Percentiles rank a stretch among this genome's conserved stretches.
Evolutionary conservation across 2,329 filamentous ascomycete species (phyloP).

Genomic region (Dendrostoma leiphaemia): DNA sequence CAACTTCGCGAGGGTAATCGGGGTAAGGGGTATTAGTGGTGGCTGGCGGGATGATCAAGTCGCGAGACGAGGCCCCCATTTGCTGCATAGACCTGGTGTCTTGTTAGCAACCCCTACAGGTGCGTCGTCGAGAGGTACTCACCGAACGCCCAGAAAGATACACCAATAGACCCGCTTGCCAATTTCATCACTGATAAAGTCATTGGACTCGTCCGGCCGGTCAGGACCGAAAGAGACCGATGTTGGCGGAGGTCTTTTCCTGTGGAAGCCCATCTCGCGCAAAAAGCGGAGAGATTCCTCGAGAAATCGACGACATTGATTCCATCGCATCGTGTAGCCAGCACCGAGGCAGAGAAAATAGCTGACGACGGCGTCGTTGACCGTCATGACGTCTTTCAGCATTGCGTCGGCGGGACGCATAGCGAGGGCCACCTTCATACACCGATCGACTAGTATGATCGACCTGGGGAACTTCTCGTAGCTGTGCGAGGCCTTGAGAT

Average conservation of each 20-base stretch:
- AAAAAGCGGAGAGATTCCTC: slow-evolving; percentile 70
- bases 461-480: slow-evolving; percentile 67
- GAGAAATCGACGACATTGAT: slow-evolving; percentile 67
- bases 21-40: slow-evolving; percentile 76
- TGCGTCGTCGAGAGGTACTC: slow-evolving; percentile 21
- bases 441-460: slow-evolving; percentile 67
- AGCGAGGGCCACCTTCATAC: slow-evolving; percentile 65
- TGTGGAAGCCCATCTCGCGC: slow-evolving; percentile 64
- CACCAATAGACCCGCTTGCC: slow-evolving; percentile 84
- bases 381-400: slow-evolving; percentile 44
- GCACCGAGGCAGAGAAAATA: slow-evolving; percentile 70
- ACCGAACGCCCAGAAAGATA: slow-evolving; percentile 71
- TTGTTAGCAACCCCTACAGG: slow-evolving; percentile 17
- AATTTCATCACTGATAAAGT: slow-evolving; percentile 71
- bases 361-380: slow-evolving; percentile 65
- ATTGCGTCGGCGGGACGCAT: slow-evolving; percentile 59
- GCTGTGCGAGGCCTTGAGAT: slow-evolving; percentile 65
- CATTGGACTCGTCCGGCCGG: slow-evolving; percentile 48
- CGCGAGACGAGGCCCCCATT: slow-evolving; percentile 68
- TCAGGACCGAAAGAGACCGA: slow-evolving; percentile 40
- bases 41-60: slow-evolving; percentile 72
- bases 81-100: slow-evolving; percentile 68
- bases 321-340: slow-evolving; percentile 67
- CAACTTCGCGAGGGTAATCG: slow-evolving; percentile 75
- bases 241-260: slow-evolving; percentile 41